Percentiles rank a stretch among this genome's conserved stretches.
Conservation (phyloP, 192 early-diverging fungal species). For the Paraglomus brasilianum region DNA sequence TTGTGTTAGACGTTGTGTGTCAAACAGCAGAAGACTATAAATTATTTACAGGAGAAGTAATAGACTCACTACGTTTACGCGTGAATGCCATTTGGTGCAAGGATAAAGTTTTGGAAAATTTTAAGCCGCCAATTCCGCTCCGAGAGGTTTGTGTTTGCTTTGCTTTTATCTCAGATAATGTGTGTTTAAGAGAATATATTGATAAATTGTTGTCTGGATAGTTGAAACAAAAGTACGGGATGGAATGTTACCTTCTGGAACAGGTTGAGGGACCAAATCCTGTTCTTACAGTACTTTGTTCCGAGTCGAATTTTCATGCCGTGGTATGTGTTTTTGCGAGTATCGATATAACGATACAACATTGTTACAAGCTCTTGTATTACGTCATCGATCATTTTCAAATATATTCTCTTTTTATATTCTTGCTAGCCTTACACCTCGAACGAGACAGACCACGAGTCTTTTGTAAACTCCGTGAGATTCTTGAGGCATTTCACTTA, state of each 20-base stretch:
- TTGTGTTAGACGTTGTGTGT: slow-evolving; percentile 65
- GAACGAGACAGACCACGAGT: slow-evolving; percentile 3
- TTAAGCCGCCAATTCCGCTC: slow-evolving; percentile 35
- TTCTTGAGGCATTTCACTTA: slow-evolving; percentile 23
- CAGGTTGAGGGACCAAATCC: slow-evolving; percentile 68
- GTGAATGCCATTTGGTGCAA: slow-evolving; percentile 58
- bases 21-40: slow-evolving; percentile 79
- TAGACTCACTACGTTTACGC: slow-evolving; percentile 60
- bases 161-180: too few species aligned
- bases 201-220: slow-evolving; percentile 40
- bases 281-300: slow-evolving; percentile 65
- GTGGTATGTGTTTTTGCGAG: slow-evolving; percentile 39
- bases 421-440: slow-evolving; percentile 36
- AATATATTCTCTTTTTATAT: neutral
- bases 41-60: slow-evolving; percentile 58
- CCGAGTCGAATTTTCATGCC: slow-evolving; percentile 55
- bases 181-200: too few species aligned
- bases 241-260: slow-evolving; percentile 76
- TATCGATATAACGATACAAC: neutral
- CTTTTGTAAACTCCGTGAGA: neutral
- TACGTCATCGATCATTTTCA: too few species aligned
- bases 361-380: too few species aligned
- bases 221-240: slow-evolving; percentile 45
- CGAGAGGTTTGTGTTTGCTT: slow-evolving; percentile 26
- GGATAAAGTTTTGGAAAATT: slow-evolving; percentile 34